phyloP scores from a whole-genome alignment of 805 yeast genomes.

The Clavispora asparagi region DNA sequence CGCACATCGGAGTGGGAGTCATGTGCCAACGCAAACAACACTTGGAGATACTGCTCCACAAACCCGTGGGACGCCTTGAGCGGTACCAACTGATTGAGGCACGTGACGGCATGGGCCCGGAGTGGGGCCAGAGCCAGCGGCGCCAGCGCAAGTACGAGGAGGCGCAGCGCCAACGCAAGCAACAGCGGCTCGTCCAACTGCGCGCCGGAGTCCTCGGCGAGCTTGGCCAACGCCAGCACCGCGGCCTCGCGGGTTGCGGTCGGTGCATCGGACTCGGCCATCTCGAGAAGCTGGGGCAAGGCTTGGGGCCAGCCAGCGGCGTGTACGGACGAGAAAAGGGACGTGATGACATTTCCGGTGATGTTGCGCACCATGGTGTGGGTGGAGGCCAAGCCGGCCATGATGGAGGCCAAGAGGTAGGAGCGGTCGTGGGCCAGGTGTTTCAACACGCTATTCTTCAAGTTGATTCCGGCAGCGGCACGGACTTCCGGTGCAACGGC shows the following conservation, averaged over 20 bases:
- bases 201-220: conserved; percentile 81
- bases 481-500: conserved; percentile 50
- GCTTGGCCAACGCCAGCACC: conserved; percentile 73
- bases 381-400: conserved; percentile 49
- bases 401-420: conserved; percentile 40
- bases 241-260: conserved; percentile 60
- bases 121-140: conserved; percentile 47
- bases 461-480: conserved; percentile 82
- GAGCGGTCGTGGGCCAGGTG: conserved; percentile 26
- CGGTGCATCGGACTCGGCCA: conserved; percentile 27
- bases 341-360: conserved; percentile 85
- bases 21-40: conserved; percentile 65
- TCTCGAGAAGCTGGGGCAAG: conserved; percentile 60
- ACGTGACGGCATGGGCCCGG: conserved; percentile 58
- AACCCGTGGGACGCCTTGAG: conserved; percentile 61
- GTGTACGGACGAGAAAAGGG: conserved; percentile 68
- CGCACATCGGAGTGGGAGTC: conserved; percentile 58
- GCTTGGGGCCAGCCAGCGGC: conserved; percentile 68
- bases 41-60: conserved; percentile 59
- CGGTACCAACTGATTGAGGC: conserved; percentile 73
- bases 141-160: conserved; percentile 3
- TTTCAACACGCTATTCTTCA: conserved; percentile 68
- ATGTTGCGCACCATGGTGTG: conserved; percentile 72
- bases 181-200: conserved; percentile 67
- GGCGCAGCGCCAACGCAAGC: conserved; percentile 46